phyloP scores from a whole-genome alignment of 1,284 basidiomycete species.

The Puccinia triticina region DNA sequence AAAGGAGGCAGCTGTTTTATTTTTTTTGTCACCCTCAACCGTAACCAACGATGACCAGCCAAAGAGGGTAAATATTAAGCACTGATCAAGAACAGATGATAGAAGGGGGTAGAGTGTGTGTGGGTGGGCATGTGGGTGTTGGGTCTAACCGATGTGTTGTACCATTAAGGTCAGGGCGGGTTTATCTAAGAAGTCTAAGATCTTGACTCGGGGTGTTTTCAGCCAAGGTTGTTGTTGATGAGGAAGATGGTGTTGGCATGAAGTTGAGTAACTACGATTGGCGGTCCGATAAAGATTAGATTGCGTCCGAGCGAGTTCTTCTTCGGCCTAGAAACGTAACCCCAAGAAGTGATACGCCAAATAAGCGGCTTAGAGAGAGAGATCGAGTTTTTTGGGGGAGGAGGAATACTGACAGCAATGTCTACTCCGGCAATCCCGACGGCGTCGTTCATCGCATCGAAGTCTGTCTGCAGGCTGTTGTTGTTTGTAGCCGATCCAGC shows the following conservation, averaged over 20 bases:
- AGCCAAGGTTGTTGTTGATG: constrained; percentile 25
- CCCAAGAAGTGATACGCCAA: background rate
- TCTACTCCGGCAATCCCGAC: constrained; percentile 80
- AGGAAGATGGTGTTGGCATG: background rate
- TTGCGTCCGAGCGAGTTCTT: constrained; percentile 53
- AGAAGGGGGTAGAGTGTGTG: no score
- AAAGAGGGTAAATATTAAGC: background rate
- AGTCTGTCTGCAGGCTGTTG: constrained; percentile 53
- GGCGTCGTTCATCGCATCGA: constrained; percentile 70
- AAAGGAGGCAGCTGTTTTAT: constrained; percentile 55
- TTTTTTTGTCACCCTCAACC: no score
- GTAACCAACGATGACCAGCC: background rate
- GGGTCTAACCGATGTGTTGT: constrained; percentile 37
- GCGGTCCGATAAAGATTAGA: constrained; percentile 11
- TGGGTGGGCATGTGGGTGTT: background rate
- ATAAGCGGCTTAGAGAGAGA: background rate
- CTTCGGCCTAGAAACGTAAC: constrained; percentile 55
- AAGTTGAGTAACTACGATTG: background rate
- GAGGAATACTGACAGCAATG: constrained; percentile 66
- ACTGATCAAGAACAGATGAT: background rate
- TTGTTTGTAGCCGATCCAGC: background rate
- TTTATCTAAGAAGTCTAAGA: constrained; percentile 38
- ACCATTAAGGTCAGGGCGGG: constrained; percentile 34
- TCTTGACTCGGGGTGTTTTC: constrained; percentile 17
- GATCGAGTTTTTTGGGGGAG: background rate